These are phyloP conservation scores for Parachlorella kessleri DNA, from an alignment of 139 green algal species.

Conservation along the genomic window DNA sequence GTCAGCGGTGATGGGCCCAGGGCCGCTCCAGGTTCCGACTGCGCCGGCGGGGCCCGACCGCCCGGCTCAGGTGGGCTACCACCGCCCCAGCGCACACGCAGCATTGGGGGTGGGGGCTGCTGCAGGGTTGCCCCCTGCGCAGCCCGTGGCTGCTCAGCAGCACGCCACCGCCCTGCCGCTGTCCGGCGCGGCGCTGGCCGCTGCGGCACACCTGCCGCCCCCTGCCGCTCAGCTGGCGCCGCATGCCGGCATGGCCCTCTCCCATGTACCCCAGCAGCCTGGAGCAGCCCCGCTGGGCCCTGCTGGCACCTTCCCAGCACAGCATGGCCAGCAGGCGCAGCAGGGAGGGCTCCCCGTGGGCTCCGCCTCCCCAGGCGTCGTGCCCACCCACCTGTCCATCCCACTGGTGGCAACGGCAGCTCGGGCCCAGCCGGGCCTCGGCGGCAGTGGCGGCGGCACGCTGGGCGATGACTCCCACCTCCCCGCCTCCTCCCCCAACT, in stretches of 20 bases:
- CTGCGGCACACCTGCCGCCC: background rate
- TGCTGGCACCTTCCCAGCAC: background rate
- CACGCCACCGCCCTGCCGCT: background rate
- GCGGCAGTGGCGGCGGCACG: too few relatives aligned
- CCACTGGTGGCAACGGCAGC: background rate
- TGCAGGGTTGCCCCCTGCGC: background rate
- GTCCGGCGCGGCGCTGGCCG: background rate
- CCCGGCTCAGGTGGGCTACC: too few relatives aligned
- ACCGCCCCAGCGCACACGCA: constrained; percentile 7
- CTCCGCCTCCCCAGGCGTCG: background rate
- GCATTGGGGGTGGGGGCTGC: background rate
- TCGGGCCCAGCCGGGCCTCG: background rate
- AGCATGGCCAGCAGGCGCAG: too few relatives aligned
- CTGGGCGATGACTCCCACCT: background rate
- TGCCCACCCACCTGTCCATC: background rate
- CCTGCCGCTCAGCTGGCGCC: too few relatives aligned
- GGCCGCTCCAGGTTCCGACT: too few relatives aligned
- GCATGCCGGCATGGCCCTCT: too few relatives aligned
- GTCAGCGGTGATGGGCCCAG: too few relatives aligned
- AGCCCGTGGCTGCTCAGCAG: background rate
- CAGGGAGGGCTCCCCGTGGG: too few relatives aligned
- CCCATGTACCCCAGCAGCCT: background rate
- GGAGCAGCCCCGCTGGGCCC: background rate
- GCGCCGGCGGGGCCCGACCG: background rate
- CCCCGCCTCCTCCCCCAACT: background rate